Conservation (phyloP, 441 rosid species). For the Corymbia calophylla region DNA sequence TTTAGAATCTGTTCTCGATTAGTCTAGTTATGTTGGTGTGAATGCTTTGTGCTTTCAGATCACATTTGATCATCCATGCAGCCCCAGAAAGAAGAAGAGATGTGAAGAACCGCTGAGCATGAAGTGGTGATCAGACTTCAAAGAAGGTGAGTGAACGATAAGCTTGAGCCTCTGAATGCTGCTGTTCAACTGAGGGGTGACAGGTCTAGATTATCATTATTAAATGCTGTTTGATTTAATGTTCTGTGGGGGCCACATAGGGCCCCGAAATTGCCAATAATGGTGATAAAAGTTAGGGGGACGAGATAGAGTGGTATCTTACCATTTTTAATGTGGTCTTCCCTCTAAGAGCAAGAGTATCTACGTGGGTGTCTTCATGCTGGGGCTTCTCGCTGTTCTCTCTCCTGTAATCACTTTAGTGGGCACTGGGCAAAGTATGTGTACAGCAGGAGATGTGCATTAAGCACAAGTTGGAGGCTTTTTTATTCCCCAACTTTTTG, state of each 20-base stretch:
- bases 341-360: conserved; percentile 23
- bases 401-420: neutral
- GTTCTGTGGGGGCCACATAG: conserved; percentile 11
- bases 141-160: conserved; percentile 17
- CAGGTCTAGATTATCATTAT: conserved; percentile 10
- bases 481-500: neutral
- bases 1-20: neutral
- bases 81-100: neutral
- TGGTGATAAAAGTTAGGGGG: conserved; percentile 14
- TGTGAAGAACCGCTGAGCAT: neutral
- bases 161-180: conserved; percentile 19
- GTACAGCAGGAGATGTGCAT: conserved; percentile 23
- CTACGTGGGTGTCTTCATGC: conserved; percentile 27
- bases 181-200: conserved; percentile 26
- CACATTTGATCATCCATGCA: neutral
- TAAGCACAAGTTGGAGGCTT: conserved; percentile 14
- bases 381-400: conserved; percentile 8
- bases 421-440: conserved; percentile 21
- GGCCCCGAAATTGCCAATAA: conserved; percentile 34
- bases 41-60: neutral
- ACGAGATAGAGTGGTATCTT: conserved; percentile 20
- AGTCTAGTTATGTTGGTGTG: neutral
- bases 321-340: conserved; percentile 12
- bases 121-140: neutral
- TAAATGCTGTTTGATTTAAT: conserved; percentile 14